Conservation (phyloP, 108 stramenopile genomes). For the Nitzschia inconspicua region DNA sequence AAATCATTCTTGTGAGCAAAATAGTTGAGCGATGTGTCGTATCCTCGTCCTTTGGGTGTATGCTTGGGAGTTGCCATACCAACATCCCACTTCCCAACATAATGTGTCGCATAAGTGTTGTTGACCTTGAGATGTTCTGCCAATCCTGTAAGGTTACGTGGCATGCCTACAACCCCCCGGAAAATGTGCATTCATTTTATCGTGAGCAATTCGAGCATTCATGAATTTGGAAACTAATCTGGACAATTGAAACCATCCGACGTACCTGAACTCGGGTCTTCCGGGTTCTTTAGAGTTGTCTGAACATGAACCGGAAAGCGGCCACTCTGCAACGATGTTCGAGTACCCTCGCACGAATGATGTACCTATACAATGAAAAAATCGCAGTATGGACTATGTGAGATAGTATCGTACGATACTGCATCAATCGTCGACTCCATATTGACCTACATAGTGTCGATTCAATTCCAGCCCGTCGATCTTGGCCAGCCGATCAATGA, state of each 20-base stretch:
- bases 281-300: slow-evolving; percentile 15
- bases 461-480: slow-evolving; percentile 28
- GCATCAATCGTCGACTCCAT: too few species aligned
- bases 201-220: too few species aligned
- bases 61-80: slow-evolving; percentile 50
- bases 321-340: slow-evolving; percentile 30
- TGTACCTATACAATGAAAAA: too few species aligned
- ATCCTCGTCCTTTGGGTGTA: slow-evolving; percentile 40
- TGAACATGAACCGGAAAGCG: slow-evolving; percentile 31
- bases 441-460: slow-evolving; percentile 41
- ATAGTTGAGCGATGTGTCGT: slow-evolving; percentile 30
- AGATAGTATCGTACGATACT: too few species aligned
- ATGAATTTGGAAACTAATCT: too few species aligned
- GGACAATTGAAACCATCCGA: too few species aligned
- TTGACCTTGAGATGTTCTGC: slow-evolving; percentile 15
- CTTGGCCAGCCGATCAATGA: slow-evolving; percentile 22
- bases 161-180: slow-evolving; percentile 31
- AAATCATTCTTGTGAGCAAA: slow-evolving; percentile 41
- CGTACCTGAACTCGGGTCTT: too few species aligned
- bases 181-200: too few species aligned
- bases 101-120: slow-evolving; percentile 19
- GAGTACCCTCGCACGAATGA: slow-evolving; percentile 29
- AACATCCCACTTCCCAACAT: slow-evolving; percentile 48
- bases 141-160: slow-evolving; percentile 34
- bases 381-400: too few species aligned